Base-by-base conservation (phyloP, 345 rosid species). In the Sisymbrium irio region DNA sequence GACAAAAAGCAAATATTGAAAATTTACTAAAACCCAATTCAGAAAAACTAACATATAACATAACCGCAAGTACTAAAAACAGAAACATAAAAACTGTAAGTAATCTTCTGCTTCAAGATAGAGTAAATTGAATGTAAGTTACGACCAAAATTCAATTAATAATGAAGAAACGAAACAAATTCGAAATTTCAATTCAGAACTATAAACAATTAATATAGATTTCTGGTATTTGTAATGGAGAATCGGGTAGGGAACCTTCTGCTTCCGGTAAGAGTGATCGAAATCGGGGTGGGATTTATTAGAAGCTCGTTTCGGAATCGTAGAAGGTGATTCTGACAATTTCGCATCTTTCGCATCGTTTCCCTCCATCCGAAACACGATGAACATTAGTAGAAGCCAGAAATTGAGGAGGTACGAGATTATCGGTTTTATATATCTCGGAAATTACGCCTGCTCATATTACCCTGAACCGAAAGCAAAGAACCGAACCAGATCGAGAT, bases 231-330 rank as follows among this genome's bases (percentile, higher is more conserved):
- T 22, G 25, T 27, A 27, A 27, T 27, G 4, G 28, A 27, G 28
- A 27, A 37, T 7, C 7, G 33, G 13, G 7, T 22, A 11, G 47
- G 20, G 37, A 27, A 27, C 97, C 96, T 88, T 88, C 30, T 78
- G 72, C 79, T 84, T 90, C 88, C 95, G 84, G 14, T 62, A 44
- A 44, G 87, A 76, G 77, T 77, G 67, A 73, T 82, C 83, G 73
- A 87, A 83, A 14, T 19, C 61, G 19, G 84, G 60, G 14, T 72
- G 84, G 32, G 80, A 53, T 75, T 89, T 89, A 6, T 80, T 59
- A 28, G 86, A 65, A 12, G 54, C n/a, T 20, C 91, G 83, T 68
- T 69, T 82, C 32, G 50, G 75, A n/a, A 55, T 56, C 41, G 14
- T 57, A 27, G 73, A 42, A 7, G 15, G 47, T 72, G 42, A 13